Conservation (phyloP, 2,329 filamentous ascomycete genomes). For the Pezicula radicicola region DNA sequence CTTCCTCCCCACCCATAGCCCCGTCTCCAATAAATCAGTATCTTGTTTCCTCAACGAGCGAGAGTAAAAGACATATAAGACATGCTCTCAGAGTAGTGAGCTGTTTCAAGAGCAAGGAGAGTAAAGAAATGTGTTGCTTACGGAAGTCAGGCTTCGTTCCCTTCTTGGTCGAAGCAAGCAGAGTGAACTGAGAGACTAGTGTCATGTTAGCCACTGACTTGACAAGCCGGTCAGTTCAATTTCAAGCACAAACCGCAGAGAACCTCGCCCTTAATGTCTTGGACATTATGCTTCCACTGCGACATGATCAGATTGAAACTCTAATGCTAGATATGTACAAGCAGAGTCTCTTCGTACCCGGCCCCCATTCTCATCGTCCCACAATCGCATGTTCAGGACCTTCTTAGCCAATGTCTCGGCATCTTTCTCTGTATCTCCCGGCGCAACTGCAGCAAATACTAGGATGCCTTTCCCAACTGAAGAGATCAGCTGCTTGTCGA, state of each 20-base stretch:
- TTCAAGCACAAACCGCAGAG: slow-evolving; percentile 70
- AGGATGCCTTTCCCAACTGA: slow-evolving; percentile 87
- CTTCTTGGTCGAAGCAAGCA: slow-evolving; percentile 91
- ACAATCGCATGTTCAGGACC: slow-evolving; percentile 85
- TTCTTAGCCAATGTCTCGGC: slow-evolving; percentile 80
- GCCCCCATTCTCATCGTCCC: slow-evolving; percentile 48
- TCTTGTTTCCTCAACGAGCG: too few relatives aligned
- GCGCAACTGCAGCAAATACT: slow-evolving; percentile 87
- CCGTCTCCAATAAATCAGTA: slow-evolving; percentile 43
- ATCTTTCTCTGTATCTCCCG: slow-evolving; percentile 87
- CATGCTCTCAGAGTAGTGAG: too few relatives aligned
- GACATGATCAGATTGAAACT: slow-evolving; percentile 10
- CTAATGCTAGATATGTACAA: slow-evolving; percentile 2
- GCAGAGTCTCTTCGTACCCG: slow-evolving; percentile 17
- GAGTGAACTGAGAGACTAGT: slow-evolving; percentile 92
- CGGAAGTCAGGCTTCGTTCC: slow-evolving; percentile 88
- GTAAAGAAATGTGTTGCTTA: too few relatives aligned
- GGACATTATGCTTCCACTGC: slow-evolving; percentile 87
- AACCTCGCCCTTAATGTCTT: slow-evolving; percentile 86
- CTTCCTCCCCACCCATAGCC: slow-evolving; percentile 74
- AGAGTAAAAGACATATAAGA: too few relatives aligned
- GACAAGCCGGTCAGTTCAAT: neutral
- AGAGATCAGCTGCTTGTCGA: slow-evolving; percentile 86
- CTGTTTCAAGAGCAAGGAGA: too few relatives aligned
- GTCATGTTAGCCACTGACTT: slow-evolving; percentile 2